phyloP scores from a whole-genome alignment of 2,329 filamentous ascomycete species.

The Claviceps digitariae region DNA sequence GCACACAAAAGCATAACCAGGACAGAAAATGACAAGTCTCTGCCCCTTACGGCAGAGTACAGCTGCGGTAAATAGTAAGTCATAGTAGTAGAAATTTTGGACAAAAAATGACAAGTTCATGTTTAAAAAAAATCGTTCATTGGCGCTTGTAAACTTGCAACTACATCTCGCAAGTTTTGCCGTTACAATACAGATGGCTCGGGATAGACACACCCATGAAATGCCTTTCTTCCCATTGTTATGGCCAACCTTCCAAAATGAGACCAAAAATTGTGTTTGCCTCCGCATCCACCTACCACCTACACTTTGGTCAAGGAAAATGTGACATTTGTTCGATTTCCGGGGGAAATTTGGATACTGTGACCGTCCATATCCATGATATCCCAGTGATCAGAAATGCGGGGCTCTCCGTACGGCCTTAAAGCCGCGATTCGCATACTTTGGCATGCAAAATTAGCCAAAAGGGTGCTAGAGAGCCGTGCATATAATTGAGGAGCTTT shows the following conservation, averaged over 20 bases:
- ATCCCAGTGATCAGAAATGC: conserved; percentile 28
- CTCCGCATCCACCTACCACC: background rate
- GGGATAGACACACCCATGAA: background rate
- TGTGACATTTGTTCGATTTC: conserved; percentile 16
- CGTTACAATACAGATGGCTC: background rate
- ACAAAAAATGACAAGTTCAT: no score
- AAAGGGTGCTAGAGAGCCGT: background rate
- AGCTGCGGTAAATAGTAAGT: background rate
- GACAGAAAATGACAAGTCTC: background rate
- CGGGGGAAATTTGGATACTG: conserved; percentile 21
- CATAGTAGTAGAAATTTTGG: background rate
- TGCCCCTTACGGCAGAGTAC: background rate
- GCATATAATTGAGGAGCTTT: background rate
- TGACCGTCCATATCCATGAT: conserved; percentile 17
- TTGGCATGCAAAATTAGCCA: background rate
- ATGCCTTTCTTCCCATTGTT: background rate
- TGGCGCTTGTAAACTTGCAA: background rate
- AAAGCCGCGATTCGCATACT: conserved; percentile 29
- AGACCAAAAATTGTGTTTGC: no score
- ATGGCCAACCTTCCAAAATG: background rate
- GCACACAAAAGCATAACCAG: background rate
- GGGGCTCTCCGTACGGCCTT: conserved; percentile 26
- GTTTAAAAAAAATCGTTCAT: background rate
- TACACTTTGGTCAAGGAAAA: background rate
- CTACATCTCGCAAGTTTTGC: background rate